phyloP scores from a whole-genome alignment of 2,329 filamentous ascomycete species.

The Huntiella moniliformis region DNA sequence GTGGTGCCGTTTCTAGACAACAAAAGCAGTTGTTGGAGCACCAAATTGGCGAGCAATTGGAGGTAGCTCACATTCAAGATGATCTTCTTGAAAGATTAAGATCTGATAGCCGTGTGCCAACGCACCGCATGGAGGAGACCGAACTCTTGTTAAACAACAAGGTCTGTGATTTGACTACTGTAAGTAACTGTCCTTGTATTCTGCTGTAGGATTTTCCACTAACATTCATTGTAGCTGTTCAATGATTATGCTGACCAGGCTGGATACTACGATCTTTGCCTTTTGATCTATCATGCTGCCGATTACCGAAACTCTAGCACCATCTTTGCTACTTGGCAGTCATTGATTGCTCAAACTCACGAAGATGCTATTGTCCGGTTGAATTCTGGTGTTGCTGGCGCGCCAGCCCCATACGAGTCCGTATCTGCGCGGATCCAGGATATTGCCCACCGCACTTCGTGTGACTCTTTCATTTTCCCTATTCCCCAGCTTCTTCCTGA shows the following conservation, averaged over 20 bases:
- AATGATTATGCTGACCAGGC: conserved; percentile 82
- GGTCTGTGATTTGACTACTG: conserved; percentile 56
- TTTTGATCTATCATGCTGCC: conserved; percentile 79
- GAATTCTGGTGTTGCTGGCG: conserved; percentile 17
- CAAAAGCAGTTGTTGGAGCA: conserved; percentile 72
- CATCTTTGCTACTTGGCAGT: conserved; percentile 69
- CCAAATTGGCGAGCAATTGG: conserved; percentile 67
- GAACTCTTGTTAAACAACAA: conserved; percentile 54
- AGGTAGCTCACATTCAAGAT: conserved; percentile 88
- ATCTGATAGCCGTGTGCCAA: conserved; percentile 49
- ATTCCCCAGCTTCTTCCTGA: conserved; percentile 41
- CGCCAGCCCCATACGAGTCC: conserved; percentile 45
- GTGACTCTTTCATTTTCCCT: conserved; percentile 49
- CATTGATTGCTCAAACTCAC: conserved; percentile 57
- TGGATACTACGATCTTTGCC: conserved; percentile 80
- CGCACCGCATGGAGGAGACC: conserved; percentile 45
- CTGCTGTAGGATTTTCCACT: conserved; percentile 7
- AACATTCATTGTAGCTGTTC: conserved; percentile 44
- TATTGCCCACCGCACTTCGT: conserved; percentile 44
- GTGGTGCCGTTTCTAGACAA: conserved; percentile 56
- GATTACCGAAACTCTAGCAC: conserved; percentile 79
- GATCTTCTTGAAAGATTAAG: conserved; percentile 66
- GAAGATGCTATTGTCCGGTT: conserved; percentile 28
- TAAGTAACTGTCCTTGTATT: conserved; percentile 26
- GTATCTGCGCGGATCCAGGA: conserved; percentile 45